These are phyloP conservation scores for Rhodotorula sp. DNA, from an alignment of 1,284 basidiomycete genomes.

Conservation along the genomic window DNA sequence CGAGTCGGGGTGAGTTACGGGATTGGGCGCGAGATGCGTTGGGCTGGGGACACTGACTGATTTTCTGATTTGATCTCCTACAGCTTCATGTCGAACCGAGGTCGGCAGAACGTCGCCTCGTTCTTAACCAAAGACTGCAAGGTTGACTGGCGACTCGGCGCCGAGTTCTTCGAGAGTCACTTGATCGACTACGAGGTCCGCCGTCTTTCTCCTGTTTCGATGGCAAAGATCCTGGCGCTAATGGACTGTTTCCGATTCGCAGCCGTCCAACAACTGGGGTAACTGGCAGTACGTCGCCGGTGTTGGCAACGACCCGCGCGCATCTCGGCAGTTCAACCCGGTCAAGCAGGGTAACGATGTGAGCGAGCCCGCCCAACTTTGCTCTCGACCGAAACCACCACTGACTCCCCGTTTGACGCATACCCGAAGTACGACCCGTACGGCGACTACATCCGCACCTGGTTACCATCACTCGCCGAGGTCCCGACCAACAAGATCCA, in stretches of 20 bases:
- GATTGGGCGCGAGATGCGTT: neutral
- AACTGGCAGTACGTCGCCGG: slow-evolving; percentile 56
- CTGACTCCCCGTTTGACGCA: neutral
- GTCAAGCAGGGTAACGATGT: slow-evolving; percentile 58
- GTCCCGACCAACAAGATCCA: slow-evolving; percentile 49
- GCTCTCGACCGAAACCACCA: too few species aligned
- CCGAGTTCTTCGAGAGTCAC: slow-evolving; percentile 54
- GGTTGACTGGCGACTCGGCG: slow-evolving; percentile 59
- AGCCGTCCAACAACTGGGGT: slow-evolving; percentile 14
- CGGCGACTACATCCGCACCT: slow-evolving; percentile 55
- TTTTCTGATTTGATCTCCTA: too few species aligned
- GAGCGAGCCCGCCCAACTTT: neutral
- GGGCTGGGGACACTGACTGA: neutral
- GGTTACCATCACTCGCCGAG: slow-evolving; percentile 54
- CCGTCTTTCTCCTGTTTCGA: too few species aligned
- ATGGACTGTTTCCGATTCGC: neutral
- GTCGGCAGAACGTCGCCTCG: slow-evolving; percentile 59
- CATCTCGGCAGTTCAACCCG: slow-evolving; percentile 58
- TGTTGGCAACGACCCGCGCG: slow-evolving; percentile 59
- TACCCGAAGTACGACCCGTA: slow-evolving; percentile 51
- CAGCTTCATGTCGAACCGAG: slow-evolving; percentile 57
- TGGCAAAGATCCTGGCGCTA: neutral
- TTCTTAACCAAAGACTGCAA: slow-evolving; percentile 57
- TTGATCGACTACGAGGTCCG: slow-evolving; percentile 19
- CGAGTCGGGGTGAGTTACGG: slow-evolving; percentile 51